Conservation (phyloP, 306 rosid genomes). For the Medicago lupulina region DNA sequence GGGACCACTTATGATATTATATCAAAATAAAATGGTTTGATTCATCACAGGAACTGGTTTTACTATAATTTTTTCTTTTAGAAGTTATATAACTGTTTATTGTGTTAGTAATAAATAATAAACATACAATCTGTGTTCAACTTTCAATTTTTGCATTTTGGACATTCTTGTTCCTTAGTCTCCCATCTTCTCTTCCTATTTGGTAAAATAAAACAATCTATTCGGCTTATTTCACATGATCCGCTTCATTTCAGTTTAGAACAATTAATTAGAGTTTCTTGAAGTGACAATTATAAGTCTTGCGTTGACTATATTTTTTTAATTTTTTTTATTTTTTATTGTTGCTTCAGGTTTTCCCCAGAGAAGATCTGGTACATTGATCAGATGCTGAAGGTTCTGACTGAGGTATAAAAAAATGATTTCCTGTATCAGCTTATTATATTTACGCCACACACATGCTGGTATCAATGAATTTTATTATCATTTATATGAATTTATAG, state of each 20-base stretch:
- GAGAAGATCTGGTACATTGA: slow-evolving; percentile 99
- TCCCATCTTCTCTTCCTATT: slow-evolving; percentile 15
- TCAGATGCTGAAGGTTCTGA: slow-evolving; percentile 98
- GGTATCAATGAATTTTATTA: slow-evolving; percentile 3
- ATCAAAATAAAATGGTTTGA: slow-evolving; percentile 35
- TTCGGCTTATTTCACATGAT: slow-evolving; percentile 20
- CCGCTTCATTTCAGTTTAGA: slow-evolving; percentile 29
- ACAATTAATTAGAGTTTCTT: slow-evolving; percentile 27
- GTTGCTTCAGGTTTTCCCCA: slow-evolving; percentile 81
- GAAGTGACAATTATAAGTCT: not conserved
- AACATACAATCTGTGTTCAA: slow-evolving; percentile 18
- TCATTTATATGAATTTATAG: slow-evolving; percentile 2
- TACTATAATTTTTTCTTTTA: slow-evolving; percentile 27
- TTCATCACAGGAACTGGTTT: slow-evolving; percentile 19
- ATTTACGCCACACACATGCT: not conserved
- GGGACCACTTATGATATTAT: slow-evolving; percentile 19
- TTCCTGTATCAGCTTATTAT: slow-evolving; percentile 8
- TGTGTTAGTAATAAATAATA: slow-evolving; percentile 33
- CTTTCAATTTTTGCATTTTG: slow-evolving; percentile 36
- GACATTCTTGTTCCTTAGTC: slow-evolving; percentile 29
- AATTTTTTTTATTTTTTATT: slow-evolving; percentile 44
- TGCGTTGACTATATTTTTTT: slow-evolving; percentile 45
- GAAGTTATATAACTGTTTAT: slow-evolving; percentile 13
- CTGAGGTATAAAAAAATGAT: slow-evolving; percentile 73
- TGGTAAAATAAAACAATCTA: slow-evolving; percentile 32